phyloP scores from a whole-genome alignment of 2,329 filamentous ascomycete species.

The Aspergillus ochraceus region DNA sequence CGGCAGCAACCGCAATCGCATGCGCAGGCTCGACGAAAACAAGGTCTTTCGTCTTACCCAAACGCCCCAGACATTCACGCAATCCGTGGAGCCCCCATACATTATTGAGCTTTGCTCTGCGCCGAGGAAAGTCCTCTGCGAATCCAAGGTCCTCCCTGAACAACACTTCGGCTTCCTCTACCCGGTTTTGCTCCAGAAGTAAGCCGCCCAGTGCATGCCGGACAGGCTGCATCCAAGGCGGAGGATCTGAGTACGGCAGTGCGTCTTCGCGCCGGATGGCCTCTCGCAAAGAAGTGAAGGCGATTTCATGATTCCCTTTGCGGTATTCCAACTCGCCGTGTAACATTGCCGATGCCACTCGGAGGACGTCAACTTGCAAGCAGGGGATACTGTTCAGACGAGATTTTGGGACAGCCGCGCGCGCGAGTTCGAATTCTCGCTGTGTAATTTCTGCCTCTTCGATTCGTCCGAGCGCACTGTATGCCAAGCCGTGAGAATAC shows the following conservation, averaged over 20 bases:
- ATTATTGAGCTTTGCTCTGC: constrained; percentile 67
- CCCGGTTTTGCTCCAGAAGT: constrained; percentile 62
- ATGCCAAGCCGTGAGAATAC: constrained; percentile 67
- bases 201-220: constrained; percentile 69
- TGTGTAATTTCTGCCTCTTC: constrained; percentile 55
- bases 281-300: constrained; percentile 58
- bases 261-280: constrained; percentile 61
- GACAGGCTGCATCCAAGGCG: constrained; percentile 75
- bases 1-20: too few relatives aligned
- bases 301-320: constrained; percentile 54
- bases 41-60: constrained; percentile 59
- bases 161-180: constrained; percentile 54
- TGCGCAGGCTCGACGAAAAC: constrained; percentile 48
- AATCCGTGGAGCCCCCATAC: constrained; percentile 73
- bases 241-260: constrained; percentile 70
- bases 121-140: constrained; percentile 57
- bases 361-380: constrained; percentile 57
- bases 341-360: constrained; percentile 49
- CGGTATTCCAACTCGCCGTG: constrained; percentile 73
- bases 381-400: constrained; percentile 45
- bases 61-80: constrained; percentile 63
- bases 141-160: constrained; percentile 64
- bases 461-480: constrained; percentile 57
- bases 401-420: constrained; percentile 54
- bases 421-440: constrained; percentile 52